Evolutionary conservation across 129 eudicot genomes (phyloP).

Genomic region (Flaveria linearis): DNA sequence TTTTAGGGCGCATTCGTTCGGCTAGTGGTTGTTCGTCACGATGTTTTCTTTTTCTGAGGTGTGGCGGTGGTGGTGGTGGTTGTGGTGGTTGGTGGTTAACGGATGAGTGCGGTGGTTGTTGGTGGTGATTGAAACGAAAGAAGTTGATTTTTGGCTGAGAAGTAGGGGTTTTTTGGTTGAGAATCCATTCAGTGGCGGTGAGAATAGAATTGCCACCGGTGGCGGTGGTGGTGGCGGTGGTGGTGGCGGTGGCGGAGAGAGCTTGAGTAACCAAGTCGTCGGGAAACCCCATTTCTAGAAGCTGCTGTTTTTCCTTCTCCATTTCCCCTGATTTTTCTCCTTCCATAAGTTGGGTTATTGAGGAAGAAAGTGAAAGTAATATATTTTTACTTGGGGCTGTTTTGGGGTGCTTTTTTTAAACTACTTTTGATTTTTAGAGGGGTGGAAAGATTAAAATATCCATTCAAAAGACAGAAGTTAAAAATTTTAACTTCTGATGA

Average conservation of each 20-base stretch:
- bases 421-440: too few species aligned
- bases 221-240: background rate
- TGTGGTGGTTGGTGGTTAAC: slow-evolving; percentile 15
- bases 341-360: background rate
- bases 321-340: background rate
- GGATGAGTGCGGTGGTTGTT: background rate
- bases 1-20: slow-evolving; percentile 90
- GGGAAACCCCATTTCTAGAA: slow-evolving; percentile 82
- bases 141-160: slow-evolving; percentile 67
- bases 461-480: too few species aligned
- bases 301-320: slow-evolving; percentile 44
- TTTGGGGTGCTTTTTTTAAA: too few species aligned
- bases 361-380: too few species aligned
- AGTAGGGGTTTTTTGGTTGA: slow-evolving; percentile 29
- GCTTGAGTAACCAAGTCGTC: slow-evolving; percentile 62
- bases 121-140: slow-evolving; percentile 40
- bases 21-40: slow-evolving; percentile 53
- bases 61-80: slow-evolving; percentile 15
- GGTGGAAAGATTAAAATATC: too few species aligned
- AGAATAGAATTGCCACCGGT: slow-evolving; percentile 40
- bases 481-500: too few species aligned
- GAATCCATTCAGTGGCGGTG: slow-evolving; percentile 78
- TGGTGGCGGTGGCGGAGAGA: slow-evolving; percentile 49
- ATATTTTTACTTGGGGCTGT: too few species aligned
- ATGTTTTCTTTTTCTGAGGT: slow-evolving; percentile 13